Base-by-base conservation (phyloP, 768 basidiomycete genomes). In the Lactarius sanguifluus region DNA sequence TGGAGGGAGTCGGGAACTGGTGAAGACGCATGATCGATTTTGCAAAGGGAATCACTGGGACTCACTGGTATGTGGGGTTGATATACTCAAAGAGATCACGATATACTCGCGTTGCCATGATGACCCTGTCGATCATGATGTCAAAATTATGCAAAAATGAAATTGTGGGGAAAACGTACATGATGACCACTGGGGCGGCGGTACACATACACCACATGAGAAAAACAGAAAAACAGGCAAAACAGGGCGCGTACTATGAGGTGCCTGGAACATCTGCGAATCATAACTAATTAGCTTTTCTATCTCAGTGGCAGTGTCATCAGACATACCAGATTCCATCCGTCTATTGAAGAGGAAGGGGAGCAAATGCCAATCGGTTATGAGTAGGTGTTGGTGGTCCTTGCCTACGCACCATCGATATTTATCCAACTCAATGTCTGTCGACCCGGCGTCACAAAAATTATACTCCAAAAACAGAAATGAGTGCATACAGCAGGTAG, bases 11-110 rank as follows among this genome's bases (percentile, higher is more conserved):
- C n/a, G 23, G 7, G 61, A 4, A n/a, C 25, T 32, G 30, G 32
- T 43, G 23, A 41, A 32, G 36, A 38, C 20, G 36, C 25, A 6
- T 5, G 16, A 25, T 30, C 36, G 16, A 54, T 20, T 57, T 4
- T 12, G 54, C 3, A 23, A 43, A 25, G 6, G 32, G 10, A 36
- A n/a, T 10, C 3, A n/a, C 2, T 36, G 8, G 4, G 13, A 57
- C 62, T 25, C 38, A 63, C 62, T 52, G 23, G 28, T 25, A 55
- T 8, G 62, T 36, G 10, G 62, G 54, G 34, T 57, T 57, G 38
- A 63, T 63, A 52, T 63, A 63, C 38, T 63, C 41, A 23, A 57
- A 63, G n/a, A 63, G 52, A 13, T 63, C 62, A 54, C 62, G 62
- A 55, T 63, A 63, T 6, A 63, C 62, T 10, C 62, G 62, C 3